These are phyloP conservation scores for Fusarium guadeloupense DNA, from an alignment of 2,329 filamentous ascomycete species.

Conservation along the genomic window DNA sequence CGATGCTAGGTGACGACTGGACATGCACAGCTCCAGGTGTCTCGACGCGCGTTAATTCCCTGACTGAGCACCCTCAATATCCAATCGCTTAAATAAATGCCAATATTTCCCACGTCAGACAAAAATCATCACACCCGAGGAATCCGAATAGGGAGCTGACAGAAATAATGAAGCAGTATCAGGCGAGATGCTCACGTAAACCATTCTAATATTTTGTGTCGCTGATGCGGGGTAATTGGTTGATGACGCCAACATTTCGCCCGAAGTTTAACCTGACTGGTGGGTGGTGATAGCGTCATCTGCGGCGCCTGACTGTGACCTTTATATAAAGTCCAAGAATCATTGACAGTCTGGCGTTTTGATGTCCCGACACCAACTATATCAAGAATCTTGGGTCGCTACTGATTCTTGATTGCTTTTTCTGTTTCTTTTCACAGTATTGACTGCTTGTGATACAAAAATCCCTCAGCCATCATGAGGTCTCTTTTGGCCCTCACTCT, in stretches of 20 bases:
- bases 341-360: conserved; percentile 17
- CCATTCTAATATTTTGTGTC: not conserved
- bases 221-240: conserved; percentile 20
- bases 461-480: conserved; percentile 22
- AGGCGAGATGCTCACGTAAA: not conserved
- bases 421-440: not conserved
- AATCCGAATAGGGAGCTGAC: conserved; percentile 4
- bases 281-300: conserved; percentile 6
- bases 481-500: conserved; percentile 29
- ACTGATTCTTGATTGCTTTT: not conserved
- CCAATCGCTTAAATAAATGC: not conserved
- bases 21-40: too few relatives aligned
- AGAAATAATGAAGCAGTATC: not conserved
- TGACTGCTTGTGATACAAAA: not conserved
- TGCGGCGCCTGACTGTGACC: not conserved
- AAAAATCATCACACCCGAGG: conserved; percentile 4
- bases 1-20: not conserved
- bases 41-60: conserved; percentile 28
- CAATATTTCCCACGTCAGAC: conserved; percentile 21
- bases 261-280: conserved; percentile 4
- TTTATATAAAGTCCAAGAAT: conserved; percentile 21
- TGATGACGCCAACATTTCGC: conserved; percentile 35
- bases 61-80: too few relatives aligned
- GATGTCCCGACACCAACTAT: not conserved
- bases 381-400: too few relatives aligned